Conservation (phyloP, 306 rosid species). For the Castanospermum australe region DNA sequence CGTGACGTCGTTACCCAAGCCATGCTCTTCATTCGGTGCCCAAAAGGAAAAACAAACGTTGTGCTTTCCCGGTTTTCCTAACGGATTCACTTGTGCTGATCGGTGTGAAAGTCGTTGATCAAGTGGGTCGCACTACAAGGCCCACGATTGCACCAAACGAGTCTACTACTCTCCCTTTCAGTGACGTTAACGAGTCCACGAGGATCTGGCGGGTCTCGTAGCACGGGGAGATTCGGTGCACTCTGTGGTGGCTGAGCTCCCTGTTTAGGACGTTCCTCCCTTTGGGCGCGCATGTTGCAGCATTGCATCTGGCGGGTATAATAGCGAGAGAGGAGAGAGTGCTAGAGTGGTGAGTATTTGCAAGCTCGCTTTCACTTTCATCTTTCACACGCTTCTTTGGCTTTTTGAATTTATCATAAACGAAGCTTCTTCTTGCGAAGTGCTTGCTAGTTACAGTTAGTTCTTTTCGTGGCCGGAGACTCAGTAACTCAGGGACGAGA, state of each 20-base stretch:
- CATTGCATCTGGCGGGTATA: slow-evolving; percentile 20
- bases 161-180: neutral
- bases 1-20: neutral
- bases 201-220: neutral
- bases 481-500: neutral
- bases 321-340: neutral
- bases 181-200: neutral
- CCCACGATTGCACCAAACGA: neutral
- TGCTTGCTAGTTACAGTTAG: neutral
- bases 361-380: neutral
- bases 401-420: neutral
- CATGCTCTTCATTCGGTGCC: too few relatives aligned
- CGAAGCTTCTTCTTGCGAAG: neutral
- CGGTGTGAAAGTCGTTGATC: neutral
- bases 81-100: neutral
- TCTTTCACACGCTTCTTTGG: neutral
- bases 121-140: slow-evolving; percentile 18
- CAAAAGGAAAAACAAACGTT: neutral
- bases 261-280: neutral
- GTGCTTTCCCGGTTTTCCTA: neutral
- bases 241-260: neutral
- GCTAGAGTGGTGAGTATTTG: neutral
- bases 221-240: neutral
- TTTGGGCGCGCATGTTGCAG: neutral
- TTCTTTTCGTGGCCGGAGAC: neutral